Evolutionary conservation across 2,329 filamentous ascomycete genomes (phyloP), one percentile per base, ranked within the genome.

Genomic region (Harringtonia aguacate): DNA sequence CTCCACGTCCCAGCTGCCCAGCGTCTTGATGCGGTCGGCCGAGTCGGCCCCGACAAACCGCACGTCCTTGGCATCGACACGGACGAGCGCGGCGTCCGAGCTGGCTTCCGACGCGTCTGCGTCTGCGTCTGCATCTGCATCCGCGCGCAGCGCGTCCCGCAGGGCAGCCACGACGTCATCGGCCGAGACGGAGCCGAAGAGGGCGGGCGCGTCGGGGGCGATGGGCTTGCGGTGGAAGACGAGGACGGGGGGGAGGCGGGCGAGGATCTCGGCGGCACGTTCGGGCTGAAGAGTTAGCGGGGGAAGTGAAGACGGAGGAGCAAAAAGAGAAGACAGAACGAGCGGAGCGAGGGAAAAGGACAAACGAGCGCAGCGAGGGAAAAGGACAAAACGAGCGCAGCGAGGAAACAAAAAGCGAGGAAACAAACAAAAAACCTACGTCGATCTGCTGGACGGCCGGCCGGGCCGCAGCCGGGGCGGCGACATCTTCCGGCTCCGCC

Each of bases 121-220:
- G n/a, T n/a, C n/a, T n/a, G n/a, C n/a, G n/a, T n/a, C n/a, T n/a
- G n/a, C n/a, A n/a, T n/a, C 55, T 21, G 51, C 47, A 42, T 60
- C 58, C 8, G 45, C 49, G n/a, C 55, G 50, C 39, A 69, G 53
- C n/a, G 46, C 46, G 42, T 59, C 57, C 43, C 60, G 61, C 51
- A 68, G 52, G 21, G 52, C 39, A 21, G 52, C 51, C 3, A 62
- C 53, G 33, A 70, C 55, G 52, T 69, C 63, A 41, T 41, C 49
- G 37, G 54, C 49, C 21, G 66, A 63, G 8, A 69, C 67, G 40
- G 66, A 68, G 34, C 67, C 66, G 50, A 63, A 68, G 46, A 70
- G 68, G 47, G 60, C 43, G 21, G 39, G 30, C 14, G 43, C 35
- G 36, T 28, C 49, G 17, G 48, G 29, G 8, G 54, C 50, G 51